Evolutionary conservation across 2,329 filamentous ascomycete genomes (phyloP), one percentile per base, ranked within the genome.

Genomic region (Simplicillium aogashimaense): DNA sequence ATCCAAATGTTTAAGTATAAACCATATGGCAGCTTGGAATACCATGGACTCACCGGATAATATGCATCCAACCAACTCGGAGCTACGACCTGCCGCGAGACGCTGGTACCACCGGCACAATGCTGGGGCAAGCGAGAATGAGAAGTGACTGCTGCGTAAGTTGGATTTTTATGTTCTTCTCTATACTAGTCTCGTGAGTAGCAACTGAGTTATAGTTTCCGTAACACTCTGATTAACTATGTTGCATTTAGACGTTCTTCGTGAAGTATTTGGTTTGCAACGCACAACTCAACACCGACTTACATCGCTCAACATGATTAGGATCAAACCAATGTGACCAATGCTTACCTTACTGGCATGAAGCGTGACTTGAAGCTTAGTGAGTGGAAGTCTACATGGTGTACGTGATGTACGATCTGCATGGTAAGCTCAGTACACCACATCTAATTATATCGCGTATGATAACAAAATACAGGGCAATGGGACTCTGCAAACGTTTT

Each of bases 331-430:
- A 67, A 69, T 42, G 53, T 72, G 34, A 62, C 62, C 43, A 71
- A 72, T 47, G 69, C 69, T 3, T 73, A 69, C 40, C 57, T 67
- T 16, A 61, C 63, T 18, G 63, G 70, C 45, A 67, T 71, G 67
- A 46, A 57, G 37, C 59, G 71, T 42, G 60, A 72, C 35, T 59
- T 75, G 3, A 45, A 56, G 28, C 60, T 72, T 48, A 56, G 62
- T 33, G 50, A n/a, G 32, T 18, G 9, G 20, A 6, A 25, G 53
- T 59, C 38, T 61, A 63, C 30, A 50, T 61, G 7, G 45, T 61
- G 10, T 59, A 48, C 41, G 59, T 59, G 55, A 52, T 55, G 0
- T 59, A 59, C 28, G 55, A 59, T 38, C 41, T 60, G 2, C 57
- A 58, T 18, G 56, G 55, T 8, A 25, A 25, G 20, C 20, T 9